Base-by-base conservation (phyloP, 2,329 filamentous ascomycete species). In the Rhynchosporium agropyri region DNA sequence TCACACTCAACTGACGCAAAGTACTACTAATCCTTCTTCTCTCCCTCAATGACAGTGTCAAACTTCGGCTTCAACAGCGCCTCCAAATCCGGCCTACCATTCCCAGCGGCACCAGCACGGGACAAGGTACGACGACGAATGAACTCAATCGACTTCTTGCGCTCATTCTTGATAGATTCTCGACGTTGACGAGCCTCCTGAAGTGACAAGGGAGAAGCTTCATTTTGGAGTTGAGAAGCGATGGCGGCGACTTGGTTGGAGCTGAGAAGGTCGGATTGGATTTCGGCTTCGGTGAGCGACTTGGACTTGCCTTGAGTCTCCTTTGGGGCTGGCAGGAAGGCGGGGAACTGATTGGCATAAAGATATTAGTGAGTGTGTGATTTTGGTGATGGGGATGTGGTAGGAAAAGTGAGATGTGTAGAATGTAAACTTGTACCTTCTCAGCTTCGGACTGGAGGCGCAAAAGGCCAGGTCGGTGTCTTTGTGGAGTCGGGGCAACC, bases 171-270 rank as follows among this genome's bases (percentile, higher is more conserved):
- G 46, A 67, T 53, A 15, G 57, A 65, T 3, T 63, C 66, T 15
- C 68, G 62, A 1, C 65, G 65, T 31, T 65, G 40, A 6, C 68
- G 60, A n/a, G 58, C 68, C 56, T 70, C 36, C 10, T 63, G 62
- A 3, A 71, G 63, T 4, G 64, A 65, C 29, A 66, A 28, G n/a
- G 63, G 68, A 6, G 62, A 36, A 4, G 54, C 56, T 0, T 61
- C 51, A 2, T 12, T 63, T 26, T 45, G 45, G 12, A 67, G 60
- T 12, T 49, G 15, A 4, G 58, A 38, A 26, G 36, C 49, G n/a
- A 65, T 33, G 0, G 59, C 38, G 5, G 49, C 42, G 28, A 64
- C n/a, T 28, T 68, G 40, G 20, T 46, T 33, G 3, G 29, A 8
- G 9, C 26, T 38, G 20, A 63, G 59, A 48, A 61, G 42, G 8